A percentile compares a stretch with the other conserved stretches of the same genome.
Evolutionary conservation across 192 early-diverging fungal genomes (phyloP).

Genomic region (Chytriomyces sp.): DNA sequence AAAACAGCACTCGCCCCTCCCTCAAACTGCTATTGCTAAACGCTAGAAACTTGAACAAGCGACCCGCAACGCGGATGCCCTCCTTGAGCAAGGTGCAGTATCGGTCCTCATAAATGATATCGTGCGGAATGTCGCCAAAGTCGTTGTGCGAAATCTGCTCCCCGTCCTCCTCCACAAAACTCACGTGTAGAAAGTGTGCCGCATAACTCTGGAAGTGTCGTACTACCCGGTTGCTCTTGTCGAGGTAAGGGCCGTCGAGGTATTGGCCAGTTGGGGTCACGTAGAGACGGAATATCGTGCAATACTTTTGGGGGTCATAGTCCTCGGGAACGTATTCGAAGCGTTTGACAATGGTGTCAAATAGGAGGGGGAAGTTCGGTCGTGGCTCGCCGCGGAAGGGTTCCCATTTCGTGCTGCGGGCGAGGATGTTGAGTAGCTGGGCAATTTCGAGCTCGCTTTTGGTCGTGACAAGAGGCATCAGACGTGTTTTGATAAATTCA

Average conservation of each 20-base stretch:
- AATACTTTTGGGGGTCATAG: slow-evolving; percentile 7
- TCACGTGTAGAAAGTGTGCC: slow-evolving; percentile 70
- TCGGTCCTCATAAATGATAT: slow-evolving; percentile 35
- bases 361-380: slow-evolving; percentile 1
- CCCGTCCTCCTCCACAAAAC: slow-evolving; percentile 67
- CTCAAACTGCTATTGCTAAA: slow-evolving; percentile 65
- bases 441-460: slow-evolving; percentile 10
- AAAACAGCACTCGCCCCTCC: slow-evolving; percentile 72
- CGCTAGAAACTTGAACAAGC: slow-evolving; percentile 64
- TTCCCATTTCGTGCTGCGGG: neutral
- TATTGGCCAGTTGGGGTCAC: slow-evolving; percentile 71
- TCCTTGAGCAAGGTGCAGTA: slow-evolving; percentile 47
- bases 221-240: slow-evolving; percentile 75
- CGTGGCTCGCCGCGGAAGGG: slow-evolving; percentile 21
- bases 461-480: neutral
- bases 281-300: slow-evolving; percentile 34
- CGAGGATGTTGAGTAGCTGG: neutral
- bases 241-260: slow-evolving; percentile 63
- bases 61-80: slow-evolving; percentile 54
- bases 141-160: slow-evolving; percentile 37
- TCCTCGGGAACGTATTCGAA: slow-evolving; percentile 1
- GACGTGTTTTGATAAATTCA: neutral
- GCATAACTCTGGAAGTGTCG: slow-evolving; percentile 53
- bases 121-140: slow-evolving; percentile 43
- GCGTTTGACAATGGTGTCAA: neutral